Percentiles rank a stretch among this genome's conserved stretches.
phyloP scores from a whole-genome alignment of 1,284 basidiomycete genomes.

The Butyriboletus appendiculatus region DNA sequence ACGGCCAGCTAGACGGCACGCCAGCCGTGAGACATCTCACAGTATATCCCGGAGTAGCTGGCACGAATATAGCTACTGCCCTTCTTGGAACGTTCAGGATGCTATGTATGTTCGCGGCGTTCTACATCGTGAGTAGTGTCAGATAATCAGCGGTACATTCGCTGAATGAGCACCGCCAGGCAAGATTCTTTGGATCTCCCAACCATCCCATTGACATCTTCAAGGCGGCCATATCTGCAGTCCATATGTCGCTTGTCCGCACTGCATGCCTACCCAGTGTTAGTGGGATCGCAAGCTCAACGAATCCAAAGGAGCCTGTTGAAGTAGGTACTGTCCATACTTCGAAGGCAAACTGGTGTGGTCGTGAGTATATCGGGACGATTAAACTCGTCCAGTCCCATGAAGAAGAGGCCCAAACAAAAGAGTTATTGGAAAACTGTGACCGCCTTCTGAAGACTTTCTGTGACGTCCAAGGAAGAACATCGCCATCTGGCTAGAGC shows the following conservation, averaged over 20 bases:
- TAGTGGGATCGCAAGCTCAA: constrained; percentile 14
- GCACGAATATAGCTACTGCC: constrained; percentile 62
- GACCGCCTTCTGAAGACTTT: constrained; percentile 44
- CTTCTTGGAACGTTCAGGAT: constrained; percentile 53
- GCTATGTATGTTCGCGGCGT: constrained; percentile 55
- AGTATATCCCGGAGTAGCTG: constrained; percentile 74
- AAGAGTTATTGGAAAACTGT: constrained; percentile 52
- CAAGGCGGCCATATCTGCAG: constrained; percentile 65
- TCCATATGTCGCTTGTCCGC: constrained; percentile 56
- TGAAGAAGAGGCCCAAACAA: constrained; percentile 42
- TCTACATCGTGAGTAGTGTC: constrained; percentile 65
- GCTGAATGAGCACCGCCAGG: constrained; percentile 42
- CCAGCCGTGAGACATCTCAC: constrained; percentile 59
- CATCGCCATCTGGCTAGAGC: constrained; percentile 14
- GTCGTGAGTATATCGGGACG: constrained; percentile 51
- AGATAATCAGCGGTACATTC: background rate
- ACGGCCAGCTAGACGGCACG: constrained; percentile 22
- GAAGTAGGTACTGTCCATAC: constrained; percentile 46
- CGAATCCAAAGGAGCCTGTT: constrained; percentile 7
- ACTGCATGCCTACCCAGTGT: constrained; percentile 26
- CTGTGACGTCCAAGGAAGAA: constrained; percentile 29
- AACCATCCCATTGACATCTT: constrained; percentile 60
- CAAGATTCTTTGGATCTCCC: constrained; percentile 62
- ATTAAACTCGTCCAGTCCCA: constrained; percentile 53
- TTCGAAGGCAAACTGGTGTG: constrained; percentile 57